These are phyloP conservation scores for Alloteropsis angusta DNA, from an alignment of 202 grass and related monocot genomes.

Conservation along the genomic window DNA sequence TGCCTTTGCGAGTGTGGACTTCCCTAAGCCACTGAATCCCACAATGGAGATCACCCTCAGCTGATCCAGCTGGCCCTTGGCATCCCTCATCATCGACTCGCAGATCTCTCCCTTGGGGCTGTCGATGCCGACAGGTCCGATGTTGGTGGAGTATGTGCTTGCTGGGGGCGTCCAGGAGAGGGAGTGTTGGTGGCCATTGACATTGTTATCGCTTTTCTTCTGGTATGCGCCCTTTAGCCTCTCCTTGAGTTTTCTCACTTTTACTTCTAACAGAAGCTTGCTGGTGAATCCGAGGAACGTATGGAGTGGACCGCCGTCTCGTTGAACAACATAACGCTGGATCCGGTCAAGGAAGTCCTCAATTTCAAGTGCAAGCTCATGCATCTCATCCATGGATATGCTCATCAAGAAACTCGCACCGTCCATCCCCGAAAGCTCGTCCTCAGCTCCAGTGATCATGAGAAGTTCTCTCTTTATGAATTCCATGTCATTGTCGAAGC, in stretches of 20 bases:
- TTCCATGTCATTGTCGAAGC: no score
- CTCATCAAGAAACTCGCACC: no score
- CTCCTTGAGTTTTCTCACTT: background rate
- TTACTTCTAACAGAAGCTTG: background rate
- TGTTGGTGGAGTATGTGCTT: background rate
- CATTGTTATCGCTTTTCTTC: background rate
- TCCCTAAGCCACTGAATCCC: slow-evolving; percentile 27
- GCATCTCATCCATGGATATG: no score
- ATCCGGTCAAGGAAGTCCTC: no score
- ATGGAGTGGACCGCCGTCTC: background rate
- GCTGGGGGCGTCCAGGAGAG: background rate
- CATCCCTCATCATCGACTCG: no score
- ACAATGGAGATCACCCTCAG: slow-evolving; percentile 31
- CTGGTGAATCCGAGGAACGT: no score
- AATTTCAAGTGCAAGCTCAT: no score
- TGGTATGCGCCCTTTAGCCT: background rate
- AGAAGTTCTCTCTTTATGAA: no score
- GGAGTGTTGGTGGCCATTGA: background rate
- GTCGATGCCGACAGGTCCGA: background rate
- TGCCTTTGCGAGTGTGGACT: slow-evolving; percentile 11
- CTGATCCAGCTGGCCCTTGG: background rate
- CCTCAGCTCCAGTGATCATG: no score
- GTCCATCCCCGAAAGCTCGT: no score
- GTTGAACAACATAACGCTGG: no score
- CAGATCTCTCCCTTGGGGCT: background rate